A percentile compares a stretch with the other conserved stretches of the same genome.
Evolutionary conservation across 352 stramenopile species (phyloP).

Genomic region (Phytophthora capsici): DNA sequence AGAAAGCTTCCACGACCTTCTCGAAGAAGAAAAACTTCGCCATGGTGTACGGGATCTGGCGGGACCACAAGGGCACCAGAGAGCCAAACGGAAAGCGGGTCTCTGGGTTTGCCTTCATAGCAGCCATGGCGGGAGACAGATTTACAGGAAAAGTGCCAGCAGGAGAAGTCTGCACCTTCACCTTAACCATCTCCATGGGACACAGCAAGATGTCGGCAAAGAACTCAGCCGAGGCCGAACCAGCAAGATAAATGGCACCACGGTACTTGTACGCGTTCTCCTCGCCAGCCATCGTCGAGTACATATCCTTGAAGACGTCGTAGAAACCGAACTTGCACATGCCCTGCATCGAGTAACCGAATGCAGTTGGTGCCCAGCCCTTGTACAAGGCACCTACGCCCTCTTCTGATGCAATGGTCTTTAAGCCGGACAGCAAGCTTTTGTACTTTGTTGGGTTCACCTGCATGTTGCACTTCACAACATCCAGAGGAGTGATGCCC

Average conservation of each 20-base stretch:
- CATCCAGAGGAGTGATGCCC: slow-evolving; percentile 91
- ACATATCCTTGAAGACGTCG: slow-evolving; percentile 96
- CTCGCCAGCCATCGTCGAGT: slow-evolving; percentile 90
- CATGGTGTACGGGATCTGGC: slow-evolving; percentile 99
- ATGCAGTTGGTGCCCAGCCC: slow-evolving; percentile 91
- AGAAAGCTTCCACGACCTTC: slow-evolving; percentile 88
- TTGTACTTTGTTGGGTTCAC: slow-evolving; percentile 90
- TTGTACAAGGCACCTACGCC: slow-evolving; percentile 85
- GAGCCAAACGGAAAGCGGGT: slow-evolving; percentile 92
- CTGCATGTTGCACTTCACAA: slow-evolving; percentile 97
- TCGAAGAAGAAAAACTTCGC: slow-evolving; percentile 99
- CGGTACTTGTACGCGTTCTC: slow-evolving; percentile 94
- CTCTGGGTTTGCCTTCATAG: slow-evolving; percentile 89
- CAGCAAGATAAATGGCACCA: slow-evolving; percentile 90
- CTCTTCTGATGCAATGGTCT: slow-evolving; percentile 88
- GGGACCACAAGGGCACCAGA: slow-evolving; percentile 89
- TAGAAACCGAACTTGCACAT: slow-evolving; percentile 95
- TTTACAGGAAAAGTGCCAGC: slow-evolving; percentile 89
- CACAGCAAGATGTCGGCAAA: slow-evolving; percentile 93
- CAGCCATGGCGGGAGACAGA: slow-evolving; percentile 51
- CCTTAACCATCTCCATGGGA: slow-evolving; percentile 96
- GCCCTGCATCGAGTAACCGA: slow-evolving; percentile 92
- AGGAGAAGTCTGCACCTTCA: slow-evolving; percentile 92
- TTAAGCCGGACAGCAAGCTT: slow-evolving; percentile 77
- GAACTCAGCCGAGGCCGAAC: slow-evolving; percentile 94